A percentile compares a stretch with the other conserved stretches of the same genome.
phyloP scores from a whole-genome alignment of 345 rosid species.

The Gynandropsis gynandra region DNA sequence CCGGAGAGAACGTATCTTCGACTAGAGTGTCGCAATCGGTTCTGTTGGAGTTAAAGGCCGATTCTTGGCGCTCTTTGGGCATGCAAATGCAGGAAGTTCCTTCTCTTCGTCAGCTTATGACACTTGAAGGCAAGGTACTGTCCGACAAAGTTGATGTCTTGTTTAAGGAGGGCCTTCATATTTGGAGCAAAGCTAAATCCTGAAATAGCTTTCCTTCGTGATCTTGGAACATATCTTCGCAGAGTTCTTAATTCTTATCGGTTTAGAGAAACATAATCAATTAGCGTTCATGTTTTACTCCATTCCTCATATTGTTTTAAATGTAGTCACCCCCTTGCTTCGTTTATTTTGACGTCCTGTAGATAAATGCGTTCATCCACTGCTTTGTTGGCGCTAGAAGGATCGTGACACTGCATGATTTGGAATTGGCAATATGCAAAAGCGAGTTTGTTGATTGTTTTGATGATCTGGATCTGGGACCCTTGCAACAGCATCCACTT shows the following conservation, averaged over 20 bases:
- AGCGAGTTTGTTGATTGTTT: conserved; percentile 59
- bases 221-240: too few relatives aligned
- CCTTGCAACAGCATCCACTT: conserved; percentile 58
- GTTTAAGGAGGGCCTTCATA: background rate
- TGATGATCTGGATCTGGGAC: conserved; percentile 69
- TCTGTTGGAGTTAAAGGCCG: conserved; percentile 36
- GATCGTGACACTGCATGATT: conserved; percentile 64
- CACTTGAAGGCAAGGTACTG: conserved; percentile 62
- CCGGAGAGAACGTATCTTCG: conserved; percentile 52
- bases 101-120: conserved; percentile 51
- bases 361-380: conserved; percentile 85
- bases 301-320: background rate
- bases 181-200: background rate
- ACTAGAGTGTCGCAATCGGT: conserved; percentile 53
- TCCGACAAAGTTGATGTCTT: too few relatives aligned
- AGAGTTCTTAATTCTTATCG: background rate
- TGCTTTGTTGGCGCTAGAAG: conserved; percentile 67
- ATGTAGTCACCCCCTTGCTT: background rate
- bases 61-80: conserved; percentile 71
- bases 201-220: too few relatives aligned
- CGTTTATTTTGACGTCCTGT: conserved; percentile 11
- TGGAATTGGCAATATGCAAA: conserved; percentile 63
- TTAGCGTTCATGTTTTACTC: too few relatives aligned
- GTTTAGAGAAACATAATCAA: background rate
- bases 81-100: conserved; percentile 68